phyloP scores from a whole-genome alignment of 2,329 filamentous ascomycete genomes.

The Phoma sp. region DNA sequence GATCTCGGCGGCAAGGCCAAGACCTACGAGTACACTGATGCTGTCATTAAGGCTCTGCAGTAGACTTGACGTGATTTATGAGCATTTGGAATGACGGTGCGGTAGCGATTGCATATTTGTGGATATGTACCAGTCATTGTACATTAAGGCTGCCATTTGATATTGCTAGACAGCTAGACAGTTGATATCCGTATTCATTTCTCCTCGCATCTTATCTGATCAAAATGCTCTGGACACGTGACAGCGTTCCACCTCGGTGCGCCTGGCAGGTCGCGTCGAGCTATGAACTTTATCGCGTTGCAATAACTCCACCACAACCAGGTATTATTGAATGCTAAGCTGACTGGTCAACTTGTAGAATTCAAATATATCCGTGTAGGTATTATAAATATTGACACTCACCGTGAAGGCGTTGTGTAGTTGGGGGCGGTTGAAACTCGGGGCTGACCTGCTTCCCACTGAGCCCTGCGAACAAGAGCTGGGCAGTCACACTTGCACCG shows the following conservation, averaged over 20 bases:
- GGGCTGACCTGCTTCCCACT: no score
- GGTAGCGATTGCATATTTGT: constrained; percentile 46
- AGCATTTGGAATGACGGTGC: constrained; percentile 31
- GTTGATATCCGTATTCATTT: constrained; percentile 18
- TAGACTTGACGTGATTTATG: constrained; percentile 39
- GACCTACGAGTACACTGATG: constrained; percentile 90
- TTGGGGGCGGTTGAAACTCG: no score
- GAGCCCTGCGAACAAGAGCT: not conserved
- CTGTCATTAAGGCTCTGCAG: constrained; percentile 76
- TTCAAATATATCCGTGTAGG: no score
- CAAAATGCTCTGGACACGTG: constrained; percentile 14
- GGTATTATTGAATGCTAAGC: no score
- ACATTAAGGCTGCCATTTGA: constrained; percentile 42
- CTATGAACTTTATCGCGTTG: not conserved
- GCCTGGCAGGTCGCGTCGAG: constrained; percentile 20
- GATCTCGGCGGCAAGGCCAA: constrained; percentile 96
- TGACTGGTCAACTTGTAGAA: no score
- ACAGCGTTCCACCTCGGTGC: constrained; percentile 11
- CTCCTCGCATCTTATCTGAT: constrained; percentile 27
- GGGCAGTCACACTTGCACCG: not conserved
- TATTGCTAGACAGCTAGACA: constrained; percentile 30
- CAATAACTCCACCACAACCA: no score
- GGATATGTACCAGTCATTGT: constrained; percentile 47
- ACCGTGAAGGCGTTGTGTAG: no score
- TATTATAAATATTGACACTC: no score